Evolutionary conservation across 2,329 filamentous ascomycete species (phyloP), one percentile per base, ranked within the genome.

Genomic region (Scytalidium lignicola): DNA sequence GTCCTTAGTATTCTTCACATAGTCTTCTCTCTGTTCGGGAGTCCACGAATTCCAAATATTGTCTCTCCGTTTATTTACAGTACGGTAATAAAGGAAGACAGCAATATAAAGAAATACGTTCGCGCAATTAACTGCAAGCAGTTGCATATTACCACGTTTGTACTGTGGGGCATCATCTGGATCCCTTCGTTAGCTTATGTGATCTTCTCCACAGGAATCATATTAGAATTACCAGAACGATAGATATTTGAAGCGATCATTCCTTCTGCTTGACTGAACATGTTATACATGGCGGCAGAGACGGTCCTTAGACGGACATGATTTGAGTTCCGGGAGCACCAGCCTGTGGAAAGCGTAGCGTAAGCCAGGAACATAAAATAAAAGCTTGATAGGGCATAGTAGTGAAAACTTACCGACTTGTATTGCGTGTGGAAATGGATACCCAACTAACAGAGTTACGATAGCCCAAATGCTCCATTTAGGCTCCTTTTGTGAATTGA

Each of bases 241-340:
- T 76, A 77, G 43, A 78, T 74, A 45, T 76, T 73, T 0, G 67
- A 67, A 3, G 65, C 65, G 37, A 74, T 70, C 29, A 76, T 71
- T 21, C 70, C 70, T 23, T 70, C 71, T 1, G 71, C 59, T 56
- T 78, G 74, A 3, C 75, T 70, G 41, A 68, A 65, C 64, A 74
- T 70, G 48, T 70, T 69, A 50, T 67, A 70, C 3, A 68, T 57
- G 1, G 70, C 69, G 0, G 68, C 67, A 1, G 64, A 65, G 2
- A 72, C 65, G 5, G 68, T 65, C 39, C 69, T 60, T 2, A 67
- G 65, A 17, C 68, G 62, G 2, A 72, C 69, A 0, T 63, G 59
- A 44, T 69, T 69, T 6, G 62, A 64, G 48, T 70, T 70, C 12
- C 66, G 62, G 1, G 64, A 65, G 20, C 66, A 63, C 67, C 68